Conservation (phyloP, 202 grass and related monocot species). For the Carex arenaria region DNA sequence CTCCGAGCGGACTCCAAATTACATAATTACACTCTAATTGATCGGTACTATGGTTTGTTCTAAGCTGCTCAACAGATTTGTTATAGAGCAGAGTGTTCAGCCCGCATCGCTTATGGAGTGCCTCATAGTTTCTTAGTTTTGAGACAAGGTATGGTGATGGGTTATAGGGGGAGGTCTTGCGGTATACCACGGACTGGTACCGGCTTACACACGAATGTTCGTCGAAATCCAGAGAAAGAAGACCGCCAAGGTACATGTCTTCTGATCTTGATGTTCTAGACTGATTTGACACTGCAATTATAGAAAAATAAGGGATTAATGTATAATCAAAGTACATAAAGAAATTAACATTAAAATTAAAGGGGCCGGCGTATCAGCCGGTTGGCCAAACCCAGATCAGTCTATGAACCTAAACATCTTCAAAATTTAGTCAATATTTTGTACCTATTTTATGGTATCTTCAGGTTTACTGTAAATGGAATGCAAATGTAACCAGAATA, state of each 20-base stretch:
- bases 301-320: neutral
- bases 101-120: slow-evolving; percentile 15
- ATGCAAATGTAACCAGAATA: no score
- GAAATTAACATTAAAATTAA: no score
- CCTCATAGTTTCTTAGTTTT: slow-evolving; percentile 27
- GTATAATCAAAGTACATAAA: neutral
- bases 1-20: slow-evolving; percentile 15
- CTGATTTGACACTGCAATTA: neutral
- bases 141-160: slow-evolving; percentile 22
- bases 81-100: slow-evolving; percentile 14
- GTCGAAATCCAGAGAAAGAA: slow-evolving; percentile 25
- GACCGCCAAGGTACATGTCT: neutral
- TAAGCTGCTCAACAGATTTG: slow-evolving; percentile 24
- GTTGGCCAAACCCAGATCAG: no score
- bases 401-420: no score
- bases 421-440: no score
- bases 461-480: no score
- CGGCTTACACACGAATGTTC: slow-evolving; percentile 28
- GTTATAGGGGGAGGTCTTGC: slow-evolving; percentile 1
- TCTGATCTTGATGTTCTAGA: neutral
- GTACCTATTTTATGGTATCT: no score
- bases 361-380: no score
- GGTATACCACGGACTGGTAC: slow-evolving; percentile 22
- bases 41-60: neutral
- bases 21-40: slow-evolving; percentile 25